Evolutionary conservation across 805 yeast species (phyloP).

Genomic region (Candida sonorensis): DNA sequence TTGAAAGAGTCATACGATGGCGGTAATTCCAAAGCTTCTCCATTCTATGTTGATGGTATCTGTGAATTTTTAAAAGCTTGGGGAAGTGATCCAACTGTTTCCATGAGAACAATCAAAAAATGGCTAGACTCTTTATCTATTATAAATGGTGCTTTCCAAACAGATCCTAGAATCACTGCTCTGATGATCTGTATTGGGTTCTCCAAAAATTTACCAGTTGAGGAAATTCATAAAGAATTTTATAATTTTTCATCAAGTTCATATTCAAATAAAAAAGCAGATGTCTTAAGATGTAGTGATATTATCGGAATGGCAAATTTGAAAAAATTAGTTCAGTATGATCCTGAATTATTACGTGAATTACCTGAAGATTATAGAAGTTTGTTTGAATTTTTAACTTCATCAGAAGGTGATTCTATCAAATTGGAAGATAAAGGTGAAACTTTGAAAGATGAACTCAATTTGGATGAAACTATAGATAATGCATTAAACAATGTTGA

Average conservation of each 20-base stretch:
- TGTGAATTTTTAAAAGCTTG: constrained; percentile 50
- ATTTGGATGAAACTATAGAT: not conserved
- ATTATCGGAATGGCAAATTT: constrained; percentile 39
- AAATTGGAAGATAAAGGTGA: not conserved
- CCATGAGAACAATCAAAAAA: constrained; percentile 13
- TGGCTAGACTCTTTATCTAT: constrained; percentile 21
- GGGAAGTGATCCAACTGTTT: constrained; percentile 24
- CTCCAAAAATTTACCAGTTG: constrained; percentile 14
- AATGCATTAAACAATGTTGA: too few species aligned
- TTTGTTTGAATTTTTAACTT: constrained; percentile 9
- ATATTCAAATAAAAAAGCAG: constrained; percentile 22
- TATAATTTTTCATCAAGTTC: constrained; percentile 10
- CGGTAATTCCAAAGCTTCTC: constrained; percentile 34
- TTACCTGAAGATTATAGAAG: constrained; percentile 20
- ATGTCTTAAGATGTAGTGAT: constrained; percentile 37
- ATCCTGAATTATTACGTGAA: constrained; percentile 18
- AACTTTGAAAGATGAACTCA: not conserved
- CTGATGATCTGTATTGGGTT: constrained; percentile 22
- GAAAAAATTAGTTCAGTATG: constrained; percentile 28
- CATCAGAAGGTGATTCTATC: constrained; percentile 1
- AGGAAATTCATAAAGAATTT: constrained; percentile 12
- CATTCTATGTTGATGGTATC: constrained; percentile 56
- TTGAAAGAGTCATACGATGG: constrained; percentile 36
- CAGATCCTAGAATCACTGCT: constrained; percentile 24
- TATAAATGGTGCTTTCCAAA: constrained; percentile 12